These are phyloP conservation scores for Herpetomonas tarakana DNA, from an alignment of 208 protist genomes.

Conservation along the genomic window DNA sequence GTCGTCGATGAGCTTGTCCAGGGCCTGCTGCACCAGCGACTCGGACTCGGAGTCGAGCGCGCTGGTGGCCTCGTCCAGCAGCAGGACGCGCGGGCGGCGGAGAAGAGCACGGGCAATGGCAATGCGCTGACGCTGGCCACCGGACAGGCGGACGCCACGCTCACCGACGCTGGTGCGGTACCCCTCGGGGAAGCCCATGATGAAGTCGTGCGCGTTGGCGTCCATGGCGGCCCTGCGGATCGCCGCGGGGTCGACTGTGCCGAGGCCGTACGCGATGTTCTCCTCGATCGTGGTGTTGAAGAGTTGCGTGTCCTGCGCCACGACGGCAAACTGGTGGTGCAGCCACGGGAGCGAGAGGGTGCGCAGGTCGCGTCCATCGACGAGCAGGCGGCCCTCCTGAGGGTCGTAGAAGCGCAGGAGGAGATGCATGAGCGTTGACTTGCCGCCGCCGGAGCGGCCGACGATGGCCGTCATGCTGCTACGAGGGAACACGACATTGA, in stretches of 20 bases:
- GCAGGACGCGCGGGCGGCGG: constrained; percentile 50
- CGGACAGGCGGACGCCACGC: constrained; percentile 81
- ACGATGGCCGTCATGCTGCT: constrained; percentile 37
- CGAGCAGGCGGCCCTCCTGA: constrained; percentile 27
- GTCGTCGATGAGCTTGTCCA: constrained; percentile 50
- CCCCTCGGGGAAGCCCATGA: constrained; percentile 32
- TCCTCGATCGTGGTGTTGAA: constrained; percentile 91
- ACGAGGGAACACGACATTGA: constrained; percentile 20
- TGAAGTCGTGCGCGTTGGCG: constrained; percentile 60
- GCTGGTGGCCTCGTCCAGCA: constrained; percentile 95
- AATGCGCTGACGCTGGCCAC: constrained; percentile 94
- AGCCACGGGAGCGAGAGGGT: constrained; percentile 30
- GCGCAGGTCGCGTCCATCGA: constrained; percentile 31
- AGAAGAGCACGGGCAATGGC: constrained; percentile 93
- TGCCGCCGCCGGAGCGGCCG: constrained; percentile 47
- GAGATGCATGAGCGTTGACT: constrained; percentile 46
- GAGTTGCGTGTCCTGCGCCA: constrained; percentile 97
- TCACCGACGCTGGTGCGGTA: constrained; percentile 56
- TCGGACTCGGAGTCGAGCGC: constrained; percentile 78
- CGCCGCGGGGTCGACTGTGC: constrained; percentile 21
- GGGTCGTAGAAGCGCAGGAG: constrained; percentile 69
- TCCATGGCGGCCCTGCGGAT: constrained; percentile 33
- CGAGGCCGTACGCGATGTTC: constrained; percentile 61
- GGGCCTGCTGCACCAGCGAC: constrained; percentile 84
- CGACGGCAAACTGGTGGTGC: constrained; percentile 90